Conservation (phyloP, 2,329 filamentous ascomycete genomes). For the Diaporthe longicolla region DNA sequence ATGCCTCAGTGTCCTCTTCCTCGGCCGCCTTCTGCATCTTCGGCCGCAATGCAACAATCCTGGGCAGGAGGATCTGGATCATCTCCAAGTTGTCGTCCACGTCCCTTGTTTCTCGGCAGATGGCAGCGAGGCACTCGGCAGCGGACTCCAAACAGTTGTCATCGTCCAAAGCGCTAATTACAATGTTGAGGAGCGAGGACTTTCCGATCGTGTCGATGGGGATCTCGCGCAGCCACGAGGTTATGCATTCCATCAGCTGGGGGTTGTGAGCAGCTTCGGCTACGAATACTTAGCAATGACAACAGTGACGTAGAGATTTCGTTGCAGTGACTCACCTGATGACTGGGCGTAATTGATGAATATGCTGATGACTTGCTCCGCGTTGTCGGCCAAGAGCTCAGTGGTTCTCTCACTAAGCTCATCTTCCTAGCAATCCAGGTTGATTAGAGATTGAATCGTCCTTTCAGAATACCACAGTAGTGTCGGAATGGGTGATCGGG, state of each 20-base stretch:
- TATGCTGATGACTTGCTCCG: constrained; percentile 86
- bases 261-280: constrained; percentile 87
- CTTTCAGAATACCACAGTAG: constrained; percentile 52
- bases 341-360: constrained; percentile 93
- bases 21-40: constrained; percentile 82
- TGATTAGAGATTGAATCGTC: constrained; percentile 60
- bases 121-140: constrained; percentile 91
- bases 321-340: constrained; percentile 74
- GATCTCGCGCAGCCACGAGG: constrained; percentile 96
- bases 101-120: constrained; percentile 92
- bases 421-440: constrained; percentile 82
- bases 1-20: constrained; percentile 86
- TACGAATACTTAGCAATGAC: constrained; percentile 55
- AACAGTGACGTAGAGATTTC: background rate
- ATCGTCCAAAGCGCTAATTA: constrained; percentile 82
- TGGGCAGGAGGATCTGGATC: constrained; percentile 87
- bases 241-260: constrained; percentile 93
- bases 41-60: constrained; percentile 81
- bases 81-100: constrained; percentile 89
- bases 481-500: constrained; percentile 54
- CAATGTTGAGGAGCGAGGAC: constrained; percentile 85
- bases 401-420: constrained; percentile 88
- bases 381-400: constrained; percentile 92
- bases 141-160: constrained; percentile 88
- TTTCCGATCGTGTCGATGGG: constrained; percentile 86